phyloP scores from a whole-genome alignment of 768 basidiomycete species.

The Termitomyces sp. region DNA sequence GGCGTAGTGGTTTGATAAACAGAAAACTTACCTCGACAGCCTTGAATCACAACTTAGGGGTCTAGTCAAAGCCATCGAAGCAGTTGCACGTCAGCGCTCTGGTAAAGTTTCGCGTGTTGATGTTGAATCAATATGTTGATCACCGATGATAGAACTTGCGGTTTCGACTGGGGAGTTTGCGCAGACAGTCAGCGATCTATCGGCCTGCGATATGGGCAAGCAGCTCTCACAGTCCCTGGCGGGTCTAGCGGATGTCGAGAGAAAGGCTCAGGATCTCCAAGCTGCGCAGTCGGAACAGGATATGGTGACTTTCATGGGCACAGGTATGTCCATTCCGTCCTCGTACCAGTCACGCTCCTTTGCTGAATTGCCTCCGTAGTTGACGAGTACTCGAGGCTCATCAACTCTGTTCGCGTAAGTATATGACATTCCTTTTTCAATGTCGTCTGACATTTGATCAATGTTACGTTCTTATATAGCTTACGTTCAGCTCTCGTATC shows the following conservation, averaged over 20 bases:
- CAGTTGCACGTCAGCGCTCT: conserved; percentile 76
- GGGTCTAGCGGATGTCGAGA: conserved; percentile 69
- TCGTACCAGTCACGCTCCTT: background rate
- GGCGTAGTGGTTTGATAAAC: conserved; percentile 84
- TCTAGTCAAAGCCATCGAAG: conserved; percentile 81
- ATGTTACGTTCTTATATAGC: conserved; percentile 34
- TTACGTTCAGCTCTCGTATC: conserved; percentile 85
- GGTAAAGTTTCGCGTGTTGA: conserved; percentile 34
- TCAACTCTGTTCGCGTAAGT: conserved; percentile 79
- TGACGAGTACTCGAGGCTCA: conserved; percentile 92
- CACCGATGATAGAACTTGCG: conserved; percentile 53
- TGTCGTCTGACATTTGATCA: background rate
- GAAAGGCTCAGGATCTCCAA: conserved; percentile 68
- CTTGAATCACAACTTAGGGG: conserved; percentile 86
- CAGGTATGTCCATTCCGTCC: conserved; percentile 36
- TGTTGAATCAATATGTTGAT: background rate
- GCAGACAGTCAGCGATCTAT: conserved; percentile 61
- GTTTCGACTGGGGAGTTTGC: conserved; percentile 75
- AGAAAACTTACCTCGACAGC: conserved; percentile 80
- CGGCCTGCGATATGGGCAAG: conserved; percentile 69
- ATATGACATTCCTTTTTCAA: background rate
- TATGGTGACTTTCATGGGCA: conserved; percentile 72
- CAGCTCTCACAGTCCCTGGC: conserved; percentile 67
- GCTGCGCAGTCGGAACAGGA: conserved; percentile 78
- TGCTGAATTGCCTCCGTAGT: conserved; percentile 27